Conservation (phyloP, 352 stramenopile genomes). For the Phytophthora agathidicida region DNA sequence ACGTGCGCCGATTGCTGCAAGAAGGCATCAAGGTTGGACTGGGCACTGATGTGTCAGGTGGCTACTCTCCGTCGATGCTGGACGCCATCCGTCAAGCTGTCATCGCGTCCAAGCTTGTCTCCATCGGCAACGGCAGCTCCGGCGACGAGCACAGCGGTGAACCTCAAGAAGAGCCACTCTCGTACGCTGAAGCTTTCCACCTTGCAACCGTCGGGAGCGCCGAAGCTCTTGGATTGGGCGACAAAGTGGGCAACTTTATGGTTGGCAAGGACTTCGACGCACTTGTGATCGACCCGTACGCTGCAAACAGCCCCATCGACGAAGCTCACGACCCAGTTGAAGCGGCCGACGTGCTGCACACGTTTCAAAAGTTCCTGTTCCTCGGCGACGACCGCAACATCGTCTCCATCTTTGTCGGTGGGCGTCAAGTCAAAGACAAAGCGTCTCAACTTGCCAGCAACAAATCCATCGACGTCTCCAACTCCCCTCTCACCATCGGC, state of each 20-base stretch:
- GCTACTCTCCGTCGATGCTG: conserved; percentile 95
- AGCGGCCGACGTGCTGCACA: conserved; percentile 55
- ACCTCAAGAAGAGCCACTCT: conserved; percentile 40
- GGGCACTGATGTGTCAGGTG: conserved; percentile 94
- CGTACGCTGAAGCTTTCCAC: conserved; percentile 89
- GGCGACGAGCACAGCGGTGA: conserved; percentile 35
- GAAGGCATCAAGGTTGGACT: conserved; percentile 91
- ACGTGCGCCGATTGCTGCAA: conserved; percentile 74
- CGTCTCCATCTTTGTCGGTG: conserved; percentile 80
- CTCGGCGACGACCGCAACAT: conserved; percentile 93
- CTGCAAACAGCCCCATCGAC: conserved; percentile 70
- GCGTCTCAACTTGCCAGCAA: not conserved
- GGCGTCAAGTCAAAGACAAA: conserved; percentile 59
- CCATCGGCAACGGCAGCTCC: conserved; percentile 66
- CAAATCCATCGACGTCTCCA: conserved; percentile 5
- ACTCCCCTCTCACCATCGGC: conserved; percentile 24
- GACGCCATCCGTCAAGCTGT: conserved; percentile 91
- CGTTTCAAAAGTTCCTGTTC: conserved; percentile 93
- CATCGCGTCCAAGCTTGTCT: conserved; percentile 88
- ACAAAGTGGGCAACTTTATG: conserved; percentile 90
- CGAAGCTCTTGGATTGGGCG: conserved; percentile 72
- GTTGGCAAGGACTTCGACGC: conserved; percentile 93
- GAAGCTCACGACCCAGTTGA: conserved; percentile 50
- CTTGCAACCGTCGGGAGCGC: conserved; percentile 91
- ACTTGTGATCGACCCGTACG: conserved; percentile 79